Conservation (phyloP, 2,329 filamentous ascomycete genomes). For the Curvularia lunata region DNA sequence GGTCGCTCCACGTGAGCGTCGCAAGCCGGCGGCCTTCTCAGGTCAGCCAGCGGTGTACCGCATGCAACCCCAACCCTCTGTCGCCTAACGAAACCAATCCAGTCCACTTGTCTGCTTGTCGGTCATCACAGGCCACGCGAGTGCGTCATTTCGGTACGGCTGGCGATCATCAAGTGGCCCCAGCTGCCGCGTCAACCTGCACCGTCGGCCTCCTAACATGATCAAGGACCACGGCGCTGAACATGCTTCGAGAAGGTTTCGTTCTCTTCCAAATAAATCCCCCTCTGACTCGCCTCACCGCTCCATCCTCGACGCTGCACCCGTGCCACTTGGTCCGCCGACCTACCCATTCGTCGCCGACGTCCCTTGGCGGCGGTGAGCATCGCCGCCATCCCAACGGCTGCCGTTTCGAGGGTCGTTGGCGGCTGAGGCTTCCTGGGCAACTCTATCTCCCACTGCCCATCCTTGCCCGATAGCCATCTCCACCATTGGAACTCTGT, state of each 20-base stretch:
- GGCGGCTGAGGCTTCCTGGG: neutral
- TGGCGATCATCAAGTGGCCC: slow-evolving; percentile 41
- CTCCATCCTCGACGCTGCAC: neutral
- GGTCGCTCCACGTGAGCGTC: slow-evolving; percentile 23
- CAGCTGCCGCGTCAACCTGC: slow-evolving; percentile 23
- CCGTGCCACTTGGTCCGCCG: neutral
- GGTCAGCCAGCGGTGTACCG: slow-evolving; percentile 18
- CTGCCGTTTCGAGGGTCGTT: neutral
- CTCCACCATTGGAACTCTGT: neutral
- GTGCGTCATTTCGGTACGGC: slow-evolving; percentile 41
- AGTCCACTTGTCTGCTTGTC: slow-evolving; percentile 27
- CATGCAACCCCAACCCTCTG: slow-evolving; percentile 19
- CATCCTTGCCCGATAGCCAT: neutral
- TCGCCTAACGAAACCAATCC: slow-evolving; percentile 44
- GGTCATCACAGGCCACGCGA: slow-evolving; percentile 18
- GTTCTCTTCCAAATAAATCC: slow-evolving; percentile 26
- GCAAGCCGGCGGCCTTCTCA: slow-evolving; percentile 27
- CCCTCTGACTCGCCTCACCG: slow-evolving; percentile 10
- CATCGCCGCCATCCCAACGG: neutral
- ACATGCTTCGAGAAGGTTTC: slow-evolving; percentile 43
- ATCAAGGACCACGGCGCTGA: slow-evolving; percentile 29
- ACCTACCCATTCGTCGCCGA: neutral
- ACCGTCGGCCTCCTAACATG: slow-evolving; percentile 27
- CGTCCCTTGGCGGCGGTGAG: neutral
- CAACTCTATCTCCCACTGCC: neutral